phyloP scores from a whole-genome alignment of 2,329 filamentous ascomycete genomes.

The Daldinia sp. region DNA sequence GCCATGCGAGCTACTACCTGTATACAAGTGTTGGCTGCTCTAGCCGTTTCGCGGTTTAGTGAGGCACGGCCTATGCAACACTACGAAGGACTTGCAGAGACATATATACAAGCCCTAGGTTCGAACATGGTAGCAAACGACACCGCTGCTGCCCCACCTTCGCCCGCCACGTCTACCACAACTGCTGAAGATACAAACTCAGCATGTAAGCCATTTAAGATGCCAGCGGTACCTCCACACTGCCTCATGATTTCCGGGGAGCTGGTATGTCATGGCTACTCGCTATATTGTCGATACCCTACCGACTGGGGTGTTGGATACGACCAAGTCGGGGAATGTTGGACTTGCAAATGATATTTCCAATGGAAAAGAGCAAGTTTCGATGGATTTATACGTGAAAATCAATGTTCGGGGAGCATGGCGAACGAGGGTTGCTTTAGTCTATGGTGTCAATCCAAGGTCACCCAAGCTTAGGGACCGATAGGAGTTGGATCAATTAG shows the following conservation, averaged over 20 bases:
- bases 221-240: slow-evolving; percentile 22
- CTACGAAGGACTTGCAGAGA: slow-evolving; percentile 21
- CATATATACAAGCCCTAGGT: slow-evolving; percentile 20
- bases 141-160: neutral
- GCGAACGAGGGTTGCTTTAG: neutral
- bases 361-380: neutral
- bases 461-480: neutral
- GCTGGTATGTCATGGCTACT: slow-evolving; percentile 19
- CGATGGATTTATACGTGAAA: neutral
- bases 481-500: neutral
- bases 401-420: neutral
- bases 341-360: slow-evolving; percentile 23
- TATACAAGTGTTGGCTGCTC: neutral
- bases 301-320: slow-evolving; percentile 28
- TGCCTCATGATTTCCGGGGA: slow-evolving; percentile 25
- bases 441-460: neutral
- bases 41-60: neutral
- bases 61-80: slow-evolving; percentile 6
- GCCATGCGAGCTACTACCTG: neutral
- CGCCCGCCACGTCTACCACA: neutral
- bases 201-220: slow-evolving; percentile 25
- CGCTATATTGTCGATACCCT: slow-evolving; percentile 29
- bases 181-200: neutral
- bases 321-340: slow-evolving; percentile 28
- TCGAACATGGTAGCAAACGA: slow-evolving; percentile 26